Conservation (phyloP, 1,284 basidiomycete genomes). For the Ganoderma lingzhi region DNA sequence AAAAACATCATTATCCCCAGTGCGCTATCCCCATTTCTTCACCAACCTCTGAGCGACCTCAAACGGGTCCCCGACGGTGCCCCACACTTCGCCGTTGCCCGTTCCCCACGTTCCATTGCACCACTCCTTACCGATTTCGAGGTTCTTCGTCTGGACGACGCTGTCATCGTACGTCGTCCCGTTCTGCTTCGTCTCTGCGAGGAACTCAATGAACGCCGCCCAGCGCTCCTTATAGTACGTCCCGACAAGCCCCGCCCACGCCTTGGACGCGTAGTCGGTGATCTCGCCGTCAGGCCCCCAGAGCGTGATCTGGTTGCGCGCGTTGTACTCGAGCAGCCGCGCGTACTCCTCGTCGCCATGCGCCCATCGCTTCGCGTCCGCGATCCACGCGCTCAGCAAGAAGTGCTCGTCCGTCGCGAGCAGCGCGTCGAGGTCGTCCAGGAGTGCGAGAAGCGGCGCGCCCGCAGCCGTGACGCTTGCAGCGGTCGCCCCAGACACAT, state of each 20-base stretch:
- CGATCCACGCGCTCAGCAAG: conserved; percentile 49
- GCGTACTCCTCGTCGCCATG: conserved; percentile 41
- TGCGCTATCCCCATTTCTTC: conserved; percentile 31
- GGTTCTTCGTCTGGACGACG: conserved; percentile 37
- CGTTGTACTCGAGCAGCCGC: conserved; percentile 48
- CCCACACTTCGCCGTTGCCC: conserved; percentile 34
- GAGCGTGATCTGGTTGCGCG: conserved; percentile 54
- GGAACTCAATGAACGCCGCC: conserved; percentile 47
- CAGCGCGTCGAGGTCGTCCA: conserved; percentile 47
- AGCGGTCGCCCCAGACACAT: conserved; percentile 32
- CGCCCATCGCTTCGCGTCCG: conserved; percentile 45
- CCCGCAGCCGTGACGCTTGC: conserved; percentile 36
- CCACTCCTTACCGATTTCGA: conserved; percentile 47
- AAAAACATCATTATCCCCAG: neutral
- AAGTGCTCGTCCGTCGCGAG: conserved; percentile 47
- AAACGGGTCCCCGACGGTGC: conserved; percentile 39
- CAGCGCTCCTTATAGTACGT: conserved; percentile 49
- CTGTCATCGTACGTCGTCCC: conserved; percentile 42
- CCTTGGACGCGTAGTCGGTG: conserved; percentile 54
- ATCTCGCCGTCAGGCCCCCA: conserved; percentile 56
- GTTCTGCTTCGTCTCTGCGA: conserved; percentile 40
- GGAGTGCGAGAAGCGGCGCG: conserved; percentile 41
- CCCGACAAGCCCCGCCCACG: conserved; percentile 52
- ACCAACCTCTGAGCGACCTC: conserved; percentile 36
- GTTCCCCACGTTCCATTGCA: conserved; percentile 39